Percentiles rank a stretch among this genome's conserved stretches.
phyloP scores from a whole-genome alignment of 2,329 filamentous ascomycete species.

The Dothideomycetes sp. region DNA sequence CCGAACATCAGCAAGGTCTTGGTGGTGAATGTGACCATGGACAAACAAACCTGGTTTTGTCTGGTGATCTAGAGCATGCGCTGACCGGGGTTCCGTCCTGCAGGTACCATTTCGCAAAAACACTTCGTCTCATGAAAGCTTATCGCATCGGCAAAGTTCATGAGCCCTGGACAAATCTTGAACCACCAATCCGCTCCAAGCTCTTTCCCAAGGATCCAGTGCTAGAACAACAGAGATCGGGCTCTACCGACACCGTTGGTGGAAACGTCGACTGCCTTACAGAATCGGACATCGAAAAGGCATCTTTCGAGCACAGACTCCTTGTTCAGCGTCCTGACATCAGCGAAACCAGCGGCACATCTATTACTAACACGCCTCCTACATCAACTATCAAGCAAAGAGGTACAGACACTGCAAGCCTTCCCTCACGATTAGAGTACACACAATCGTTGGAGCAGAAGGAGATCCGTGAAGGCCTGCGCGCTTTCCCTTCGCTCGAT shows the following conservation, averaged over 20 bases:
- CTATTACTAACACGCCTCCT: too few relatives aligned
- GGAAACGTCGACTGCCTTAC: neutral
- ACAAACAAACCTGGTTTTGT: neutral
- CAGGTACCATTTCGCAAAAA: constrained; percentile 47
- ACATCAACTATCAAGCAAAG: too few relatives aligned
- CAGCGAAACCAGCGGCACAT: neutral
- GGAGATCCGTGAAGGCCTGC: constrained; percentile 26
- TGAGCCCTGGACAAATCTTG: constrained; percentile 46
- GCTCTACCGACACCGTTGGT: too few relatives aligned
- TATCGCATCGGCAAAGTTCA: constrained; percentile 48
- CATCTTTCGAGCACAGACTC: too few relatives aligned
- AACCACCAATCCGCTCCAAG: constrained; percentile 42
- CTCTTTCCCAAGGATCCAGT: too few relatives aligned
- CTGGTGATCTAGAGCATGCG: neutral
- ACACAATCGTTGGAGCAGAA: constrained; percentile 23
- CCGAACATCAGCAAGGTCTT: neutral
- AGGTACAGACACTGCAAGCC: neutral
- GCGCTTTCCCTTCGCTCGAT: constrained; percentile 42
- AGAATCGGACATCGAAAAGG: neutral
- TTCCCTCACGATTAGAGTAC: constrained; percentile 18
- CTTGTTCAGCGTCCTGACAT: neutral
- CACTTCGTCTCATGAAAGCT: constrained; percentile 46
- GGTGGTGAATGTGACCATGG: neutral
- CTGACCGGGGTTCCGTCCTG: constrained; percentile 2
- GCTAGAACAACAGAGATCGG: too few relatives aligned